Evolutionary conservation across 1,284 basidiomycete genomes (phyloP).

Genomic region (Cryptococcus sp.): DNA sequence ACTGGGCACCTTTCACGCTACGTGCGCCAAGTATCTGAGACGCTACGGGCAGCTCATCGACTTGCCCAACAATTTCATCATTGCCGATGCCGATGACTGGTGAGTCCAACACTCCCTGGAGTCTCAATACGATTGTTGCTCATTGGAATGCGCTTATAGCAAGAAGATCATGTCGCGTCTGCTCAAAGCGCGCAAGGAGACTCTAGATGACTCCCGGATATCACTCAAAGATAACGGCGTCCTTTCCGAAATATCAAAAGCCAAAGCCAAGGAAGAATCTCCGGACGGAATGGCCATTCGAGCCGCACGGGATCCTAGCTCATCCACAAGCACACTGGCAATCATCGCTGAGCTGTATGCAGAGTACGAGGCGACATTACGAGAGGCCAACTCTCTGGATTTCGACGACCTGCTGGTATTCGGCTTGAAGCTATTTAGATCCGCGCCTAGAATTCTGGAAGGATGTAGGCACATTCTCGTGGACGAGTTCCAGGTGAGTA

Average conservation of each 20-base stretch:
- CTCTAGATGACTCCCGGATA: constrained; percentile 58
- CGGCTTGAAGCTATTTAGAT: constrained; percentile 70
- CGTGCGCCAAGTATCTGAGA: constrained; percentile 71
- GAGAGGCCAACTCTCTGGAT: constrained; percentile 72
- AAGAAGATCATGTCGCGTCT: constrained; percentile 70
- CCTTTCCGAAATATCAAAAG: constrained; percentile 71
- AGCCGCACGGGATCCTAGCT: constrained; percentile 35
- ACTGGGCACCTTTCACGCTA: constrained; percentile 78
- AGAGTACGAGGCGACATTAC: constrained; percentile 68
- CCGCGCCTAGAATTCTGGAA: constrained; percentile 60
- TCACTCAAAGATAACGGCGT: constrained; percentile 65
- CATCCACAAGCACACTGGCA: constrained; percentile 33
- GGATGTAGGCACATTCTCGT: constrained; percentile 80
- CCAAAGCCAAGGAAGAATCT: constrained; percentile 71
- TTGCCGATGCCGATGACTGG: constrained; percentile 83
- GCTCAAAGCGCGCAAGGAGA: constrained; percentile 62
- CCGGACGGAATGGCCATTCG: constrained; percentile 58
- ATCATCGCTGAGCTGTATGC: constrained; percentile 60
- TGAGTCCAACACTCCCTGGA: constrained; percentile 47
- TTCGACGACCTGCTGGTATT: constrained; percentile 85
- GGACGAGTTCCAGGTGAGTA: constrained; percentile 74
- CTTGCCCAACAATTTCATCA: constrained; percentile 73
- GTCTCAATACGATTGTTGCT: background rate
- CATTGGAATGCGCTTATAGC: constrained; percentile 57
- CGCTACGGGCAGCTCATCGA: constrained; percentile 65